Conservation (phyloP, 2,329 filamentous ascomycete genomes). For the Curvularia spicifera region DNA sequence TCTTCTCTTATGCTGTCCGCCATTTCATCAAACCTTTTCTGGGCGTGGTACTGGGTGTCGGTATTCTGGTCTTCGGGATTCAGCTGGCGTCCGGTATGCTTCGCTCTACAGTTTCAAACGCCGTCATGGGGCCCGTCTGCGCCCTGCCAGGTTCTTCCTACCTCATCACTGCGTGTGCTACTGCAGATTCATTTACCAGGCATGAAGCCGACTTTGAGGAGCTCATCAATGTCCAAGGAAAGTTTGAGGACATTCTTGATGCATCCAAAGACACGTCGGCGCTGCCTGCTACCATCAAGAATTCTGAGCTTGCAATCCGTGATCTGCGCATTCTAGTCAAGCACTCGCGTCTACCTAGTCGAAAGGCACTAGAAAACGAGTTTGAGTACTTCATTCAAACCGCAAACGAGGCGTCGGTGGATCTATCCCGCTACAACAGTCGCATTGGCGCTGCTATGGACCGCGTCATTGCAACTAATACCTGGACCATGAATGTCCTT, state of each 20-base stretch:
- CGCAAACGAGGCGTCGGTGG: constrained; percentile 67
- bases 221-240: constrained; percentile 74
- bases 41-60: constrained; percentile 60
- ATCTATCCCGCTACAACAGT: constrained; percentile 77
- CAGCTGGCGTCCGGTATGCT: constrained; percentile 63
- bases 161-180: constrained; percentile 68
- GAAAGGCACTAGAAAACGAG: constrained; percentile 74
- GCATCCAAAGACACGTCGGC: constrained; percentile 69
- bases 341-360: constrained; percentile 70
- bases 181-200: constrained; percentile 15
- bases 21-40: constrained; percentile 69
- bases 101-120: constrained; percentile 67
- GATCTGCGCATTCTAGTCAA: constrained; percentile 76
- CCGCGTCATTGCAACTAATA: constrained; percentile 74
- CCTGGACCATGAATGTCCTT: constrained; percentile 74
- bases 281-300: constrained; percentile 79
- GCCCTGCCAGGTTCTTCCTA: constrained; percentile 69
- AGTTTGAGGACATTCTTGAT: constrained; percentile 77
- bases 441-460: constrained; percentile 77
- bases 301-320: constrained; percentile 74
- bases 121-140: constrained; percentile 73
- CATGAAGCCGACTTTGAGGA: constrained; percentile 68
- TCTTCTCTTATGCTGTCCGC: constrained; percentile 65
- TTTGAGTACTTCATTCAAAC: constrained; percentile 78
- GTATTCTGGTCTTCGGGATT: constrained; percentile 62